Conservation (phyloP, 2,329 filamentous ascomycete species). For the Zymoseptoria pseudotritici region DNA sequence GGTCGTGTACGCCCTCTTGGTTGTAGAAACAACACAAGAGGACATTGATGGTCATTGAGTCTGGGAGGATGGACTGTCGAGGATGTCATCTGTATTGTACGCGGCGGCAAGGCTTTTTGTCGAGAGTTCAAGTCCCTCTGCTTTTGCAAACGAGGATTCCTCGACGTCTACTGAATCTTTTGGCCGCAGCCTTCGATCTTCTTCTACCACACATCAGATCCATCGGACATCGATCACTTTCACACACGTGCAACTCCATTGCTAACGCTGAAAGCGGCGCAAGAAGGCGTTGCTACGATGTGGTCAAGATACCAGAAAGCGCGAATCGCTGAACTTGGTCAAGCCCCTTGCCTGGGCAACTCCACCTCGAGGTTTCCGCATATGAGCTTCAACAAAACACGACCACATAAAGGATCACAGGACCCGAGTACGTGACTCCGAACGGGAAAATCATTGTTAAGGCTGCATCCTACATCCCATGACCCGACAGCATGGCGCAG, state of each 20-base stretch:
- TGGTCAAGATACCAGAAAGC: not conserved
- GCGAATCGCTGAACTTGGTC: not conserved
- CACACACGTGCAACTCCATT: not conserved
- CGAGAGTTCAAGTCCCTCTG: not conserved
- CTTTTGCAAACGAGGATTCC: not conserved
- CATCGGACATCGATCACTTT: not conserved
- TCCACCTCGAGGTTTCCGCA: not conserved
- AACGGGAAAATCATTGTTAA: not conserved
- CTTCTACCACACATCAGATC: not conserved
- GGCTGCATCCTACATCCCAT: conserved; percentile 4
- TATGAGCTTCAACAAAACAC: too few relatives aligned
- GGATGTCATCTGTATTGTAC: too few relatives aligned
- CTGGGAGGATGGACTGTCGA: too few relatives aligned
- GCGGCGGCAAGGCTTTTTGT: not conserved
- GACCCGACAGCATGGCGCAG: conserved; percentile 16
- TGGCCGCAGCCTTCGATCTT: not conserved
- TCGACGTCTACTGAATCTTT: not conserved
- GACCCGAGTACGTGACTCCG: not conserved
- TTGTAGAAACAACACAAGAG: too few relatives aligned
- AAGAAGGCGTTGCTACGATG: not conserved
- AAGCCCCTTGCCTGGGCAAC: not conserved
- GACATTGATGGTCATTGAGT: too few relatives aligned
- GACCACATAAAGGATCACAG: not conserved
- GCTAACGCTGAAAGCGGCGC: not conserved
- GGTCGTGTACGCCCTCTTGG: too few relatives aligned